phyloP scores from a whole-genome alignment of 2,329 filamentous ascomycete species.

The Fusarium verrucosum region DNA sequence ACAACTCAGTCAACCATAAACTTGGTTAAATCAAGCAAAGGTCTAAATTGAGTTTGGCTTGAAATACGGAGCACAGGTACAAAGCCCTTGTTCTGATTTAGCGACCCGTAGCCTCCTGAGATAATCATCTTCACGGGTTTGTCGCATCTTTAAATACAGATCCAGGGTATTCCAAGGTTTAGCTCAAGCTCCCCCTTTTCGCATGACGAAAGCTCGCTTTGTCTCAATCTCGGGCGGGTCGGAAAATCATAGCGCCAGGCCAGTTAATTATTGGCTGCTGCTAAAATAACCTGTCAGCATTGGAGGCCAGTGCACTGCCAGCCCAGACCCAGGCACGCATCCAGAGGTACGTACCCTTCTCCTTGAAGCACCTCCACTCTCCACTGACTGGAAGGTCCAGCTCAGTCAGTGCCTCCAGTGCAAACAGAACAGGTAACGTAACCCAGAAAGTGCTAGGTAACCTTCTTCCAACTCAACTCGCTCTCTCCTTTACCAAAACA shows the following conservation, averaged over 20 bases:
- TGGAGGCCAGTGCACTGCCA: not conserved
- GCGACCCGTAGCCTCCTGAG: not conserved
- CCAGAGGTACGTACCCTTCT: slow-evolving; percentile 25
- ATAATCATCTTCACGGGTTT: not conserved
- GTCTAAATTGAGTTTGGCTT: not conserved
- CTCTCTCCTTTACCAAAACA: slow-evolving; percentile 43
- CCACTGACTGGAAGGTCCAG: slow-evolving; percentile 17
- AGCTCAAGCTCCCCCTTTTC: slow-evolving; percentile 33
- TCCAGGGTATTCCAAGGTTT: not conserved
- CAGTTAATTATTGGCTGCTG: slow-evolving; percentile 11
- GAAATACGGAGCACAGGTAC: too few relatives aligned
- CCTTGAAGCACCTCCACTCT: slow-evolving; percentile 23
- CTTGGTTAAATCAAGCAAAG: not conserved
- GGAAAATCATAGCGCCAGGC: slow-evolving; percentile 25
- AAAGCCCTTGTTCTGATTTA: not conserved
- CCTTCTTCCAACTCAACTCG: slow-evolving; percentile 27
- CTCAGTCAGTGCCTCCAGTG: slow-evolving; percentile 12
- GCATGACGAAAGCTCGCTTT: slow-evolving; percentile 26
- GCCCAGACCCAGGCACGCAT: slow-evolving; percentile 11
- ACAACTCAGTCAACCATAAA: too few relatives aligned
- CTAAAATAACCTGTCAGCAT: slow-evolving; percentile 30
- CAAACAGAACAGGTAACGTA: slow-evolving; percentile 50
- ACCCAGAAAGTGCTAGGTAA: slow-evolving; percentile 42
- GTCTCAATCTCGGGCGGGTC: slow-evolving; percentile 29
- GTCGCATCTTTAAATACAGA: not conserved